Evolutionary conservation across 2,329 filamentous ascomycete genomes (phyloP).

Genomic region (Cordyceps cateniannulata): DNA sequence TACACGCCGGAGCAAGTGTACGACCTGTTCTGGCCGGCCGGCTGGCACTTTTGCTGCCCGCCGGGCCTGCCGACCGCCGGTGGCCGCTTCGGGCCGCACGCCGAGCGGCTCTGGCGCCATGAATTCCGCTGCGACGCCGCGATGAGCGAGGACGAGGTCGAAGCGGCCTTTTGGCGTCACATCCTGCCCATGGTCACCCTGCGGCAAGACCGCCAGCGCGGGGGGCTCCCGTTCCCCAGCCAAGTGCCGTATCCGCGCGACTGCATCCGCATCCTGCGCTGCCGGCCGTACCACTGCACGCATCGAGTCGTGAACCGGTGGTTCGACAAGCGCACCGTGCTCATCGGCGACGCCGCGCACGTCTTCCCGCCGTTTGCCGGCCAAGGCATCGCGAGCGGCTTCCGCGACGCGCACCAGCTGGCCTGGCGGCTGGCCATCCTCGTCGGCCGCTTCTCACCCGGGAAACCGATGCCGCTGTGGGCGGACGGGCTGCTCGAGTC

Average conservation of each 20-base stretch:
- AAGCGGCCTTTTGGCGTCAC: constrained; percentile 25
- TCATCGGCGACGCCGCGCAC: constrained; percentile 44
- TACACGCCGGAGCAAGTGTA: constrained; percentile 40
- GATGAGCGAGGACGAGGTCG: constrained; percentile 3
- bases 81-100: constrained; percentile 35
- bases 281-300: constrained; percentile 34
- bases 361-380: constrained; percentile 43
- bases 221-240: no score
- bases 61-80: constrained; percentile 35
- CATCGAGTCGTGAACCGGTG: constrained; percentile 41
- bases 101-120: constrained; percentile 37
- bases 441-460: not conserved
- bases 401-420: constrained; percentile 28
- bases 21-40: constrained; percentile 38
- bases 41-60: constrained; percentile 39
- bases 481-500: constrained; percentile 5
- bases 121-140: constrained; percentile 25
- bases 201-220: constrained; percentile 5
- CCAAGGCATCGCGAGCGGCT: constrained; percentile 29
- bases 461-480: not conserved
- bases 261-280: constrained; percentile 40
- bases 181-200: constrained; percentile 16
- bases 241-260: constrained; percentile 32
- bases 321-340: constrained; percentile 32
- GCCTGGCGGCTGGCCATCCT: constrained; percentile 25